These are phyloP conservation scores for Aspergillus piperis DNA, from an alignment of 2,329 filamentous ascomycete genomes.

Conservation along the genomic window DNA sequence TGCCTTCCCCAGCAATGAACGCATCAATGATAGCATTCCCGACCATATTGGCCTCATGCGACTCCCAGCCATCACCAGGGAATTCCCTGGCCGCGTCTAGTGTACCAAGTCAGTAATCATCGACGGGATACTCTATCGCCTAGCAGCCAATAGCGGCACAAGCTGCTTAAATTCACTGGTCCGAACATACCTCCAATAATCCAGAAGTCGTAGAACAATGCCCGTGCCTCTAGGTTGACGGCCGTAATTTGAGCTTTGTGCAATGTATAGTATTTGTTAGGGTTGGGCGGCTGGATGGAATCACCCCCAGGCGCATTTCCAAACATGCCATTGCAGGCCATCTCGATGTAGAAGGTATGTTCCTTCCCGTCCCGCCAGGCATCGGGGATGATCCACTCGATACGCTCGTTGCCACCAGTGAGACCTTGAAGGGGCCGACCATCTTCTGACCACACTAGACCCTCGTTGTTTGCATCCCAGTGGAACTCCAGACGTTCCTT, in stretches of 20 bases:
- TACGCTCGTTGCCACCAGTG: conserved; percentile 83
- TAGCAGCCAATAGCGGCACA: neutral
- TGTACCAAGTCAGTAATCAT: neutral
- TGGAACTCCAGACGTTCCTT: conserved; percentile 90
- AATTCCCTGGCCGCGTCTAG: conserved; percentile 87
- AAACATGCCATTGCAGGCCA: conserved; percentile 99
- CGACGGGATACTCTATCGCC: too few species aligned
- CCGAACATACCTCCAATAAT: conserved; percentile 64
- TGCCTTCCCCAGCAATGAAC: conserved; percentile 76
- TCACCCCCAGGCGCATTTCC: conserved; percentile 85
- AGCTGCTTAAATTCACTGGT: neutral
- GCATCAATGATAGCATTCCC: conserved; percentile 87
- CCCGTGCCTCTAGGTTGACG: conserved; percentile 81
- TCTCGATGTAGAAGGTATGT: conserved; percentile 92
- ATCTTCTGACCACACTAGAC: conserved; percentile 87
- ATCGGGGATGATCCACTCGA: conserved; percentile 87
- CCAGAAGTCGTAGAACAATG: conserved; percentile 90
- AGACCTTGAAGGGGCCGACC: conserved; percentile 90
- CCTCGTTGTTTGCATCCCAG: conserved; percentile 94
- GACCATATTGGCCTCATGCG: conserved; percentile 80
- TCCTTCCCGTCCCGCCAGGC: conserved; percentile 80
- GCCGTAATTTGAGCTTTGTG: conserved; percentile 81
- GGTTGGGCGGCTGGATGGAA: conserved; percentile 82
- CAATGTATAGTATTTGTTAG: conserved; percentile 79
- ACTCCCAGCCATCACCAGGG: conserved; percentile 81